Conservation (phyloP, 2,329 filamentous ascomycete species). For the Alternaria sp. region DNA sequence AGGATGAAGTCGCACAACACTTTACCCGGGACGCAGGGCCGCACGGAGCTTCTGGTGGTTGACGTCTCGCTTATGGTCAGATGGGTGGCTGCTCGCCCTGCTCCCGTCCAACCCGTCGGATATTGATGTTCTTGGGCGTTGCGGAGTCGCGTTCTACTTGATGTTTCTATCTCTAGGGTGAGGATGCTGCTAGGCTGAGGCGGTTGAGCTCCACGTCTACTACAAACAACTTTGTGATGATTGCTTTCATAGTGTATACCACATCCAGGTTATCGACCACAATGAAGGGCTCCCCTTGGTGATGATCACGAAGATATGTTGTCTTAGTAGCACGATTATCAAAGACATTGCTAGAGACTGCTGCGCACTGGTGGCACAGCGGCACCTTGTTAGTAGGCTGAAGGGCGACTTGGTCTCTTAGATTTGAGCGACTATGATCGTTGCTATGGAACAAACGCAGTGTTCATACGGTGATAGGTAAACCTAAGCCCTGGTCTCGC, state of each 20-base stretch:
- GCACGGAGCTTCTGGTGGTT: slow-evolving; percentile 35
- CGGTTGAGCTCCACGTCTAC: not conserved
- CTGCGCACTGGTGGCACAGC: slow-evolving; percentile 8
- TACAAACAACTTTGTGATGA: not conserved
- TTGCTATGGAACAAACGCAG: slow-evolving; percentile 12
- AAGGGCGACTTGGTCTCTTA: not conserved
- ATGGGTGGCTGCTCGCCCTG: slow-evolving; percentile 25
- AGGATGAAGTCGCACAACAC: slow-evolving; percentile 26
- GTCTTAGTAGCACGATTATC: slow-evolving; percentile 4
- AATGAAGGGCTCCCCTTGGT: not conserved
- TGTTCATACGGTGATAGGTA: not conserved
- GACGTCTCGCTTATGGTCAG: slow-evolving; percentile 29
- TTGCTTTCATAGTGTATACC: not conserved
- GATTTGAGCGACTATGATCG: slow-evolving; percentile 9
- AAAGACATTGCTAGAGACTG: not conserved
- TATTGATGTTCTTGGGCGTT: slow-evolving; percentile 11
- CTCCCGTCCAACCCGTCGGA: slow-evolving; percentile 14
- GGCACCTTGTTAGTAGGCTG: slow-evolving; percentile 1
- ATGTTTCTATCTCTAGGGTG: not conserved
- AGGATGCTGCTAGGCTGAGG: not conserved
- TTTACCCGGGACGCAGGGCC: slow-evolving; percentile 46
- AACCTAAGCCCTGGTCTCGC: slow-evolving; percentile 29
- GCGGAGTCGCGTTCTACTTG: not conserved
- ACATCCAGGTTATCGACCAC: not conserved
- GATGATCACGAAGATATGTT: not conserved